Evolutionary conservation across 2,329 filamentous ascomycete genomes (phyloP).

Genomic region (Cucurbitaria berberidis): DNA sequence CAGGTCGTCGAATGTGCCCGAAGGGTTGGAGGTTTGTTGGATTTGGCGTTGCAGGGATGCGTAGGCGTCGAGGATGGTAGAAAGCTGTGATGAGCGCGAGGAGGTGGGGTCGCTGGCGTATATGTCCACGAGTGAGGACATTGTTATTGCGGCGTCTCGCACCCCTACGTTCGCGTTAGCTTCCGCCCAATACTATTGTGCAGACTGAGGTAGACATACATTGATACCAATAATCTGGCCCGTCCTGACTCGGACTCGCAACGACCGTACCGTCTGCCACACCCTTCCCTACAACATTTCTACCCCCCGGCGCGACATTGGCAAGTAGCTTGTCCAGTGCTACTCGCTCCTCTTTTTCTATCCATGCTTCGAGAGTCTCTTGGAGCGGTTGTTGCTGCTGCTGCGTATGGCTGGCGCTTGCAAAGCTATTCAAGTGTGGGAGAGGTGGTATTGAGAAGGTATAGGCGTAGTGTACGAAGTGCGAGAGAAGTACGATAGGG

Average conservation of each 20-base stretch:
- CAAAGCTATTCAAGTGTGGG: slow-evolving; percentile 20
- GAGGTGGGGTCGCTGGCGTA: slow-evolving; percentile 45
- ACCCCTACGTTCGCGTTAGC: slow-evolving; percentile 43
- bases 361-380: slow-evolving; percentile 44
- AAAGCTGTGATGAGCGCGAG: slow-evolving; percentile 31
- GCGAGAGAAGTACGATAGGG: slow-evolving; percentile 8
- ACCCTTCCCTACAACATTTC: slow-evolving; percentile 41
- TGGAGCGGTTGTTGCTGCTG: slow-evolving; percentile 36
- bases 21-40: slow-evolving; percentile 50
- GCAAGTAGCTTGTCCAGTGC: slow-evolving; percentile 49
- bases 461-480: slow-evolving; percentile 20
- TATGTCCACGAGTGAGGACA: slow-evolving; percentile 49
- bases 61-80: slow-evolving; percentile 43
- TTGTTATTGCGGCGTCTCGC: slow-evolving; percentile 53
- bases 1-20: slow-evolving; percentile 44
- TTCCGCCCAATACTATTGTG: not conserved
- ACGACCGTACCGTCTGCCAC: slow-evolving; percentile 51
- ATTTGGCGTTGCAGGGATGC: slow-evolving; percentile 43
- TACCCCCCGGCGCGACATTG: slow-evolving; percentile 52
- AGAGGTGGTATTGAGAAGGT: slow-evolving; percentile 41
- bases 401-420: slow-evolving; percentile 22
- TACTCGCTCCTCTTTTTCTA: slow-evolving; percentile 44
- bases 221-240: slow-evolving; percentile 55
- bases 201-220: slow-evolving; percentile 33
- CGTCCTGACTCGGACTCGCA: slow-evolving; percentile 50